Evolutionary conservation across 306 rosid species (phyloP).

Genomic region (Acacia melanoxylon): DNA sequence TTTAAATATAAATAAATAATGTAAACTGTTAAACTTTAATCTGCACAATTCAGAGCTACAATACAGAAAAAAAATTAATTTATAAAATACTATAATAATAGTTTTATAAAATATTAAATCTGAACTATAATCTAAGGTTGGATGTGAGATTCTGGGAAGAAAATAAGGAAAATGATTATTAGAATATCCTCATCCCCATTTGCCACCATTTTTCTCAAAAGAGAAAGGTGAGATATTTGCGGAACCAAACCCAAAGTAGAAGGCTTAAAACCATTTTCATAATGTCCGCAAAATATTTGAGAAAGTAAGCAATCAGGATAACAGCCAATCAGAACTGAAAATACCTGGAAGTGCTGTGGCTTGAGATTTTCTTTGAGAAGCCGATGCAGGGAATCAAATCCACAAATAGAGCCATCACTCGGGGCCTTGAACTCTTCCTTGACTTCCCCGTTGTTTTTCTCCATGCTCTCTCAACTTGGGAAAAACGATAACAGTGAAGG

Average conservation of each 20-base stretch:
- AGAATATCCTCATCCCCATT: too few species aligned
- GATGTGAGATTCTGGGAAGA: too few species aligned
- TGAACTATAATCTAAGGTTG: too few species aligned
- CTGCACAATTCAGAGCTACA: too few species aligned
- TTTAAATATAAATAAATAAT: too few species aligned
- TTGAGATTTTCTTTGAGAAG: slow-evolving; percentile 76
- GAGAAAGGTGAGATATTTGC: background rate
- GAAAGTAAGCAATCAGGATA: background rate
- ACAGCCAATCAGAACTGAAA: background rate
- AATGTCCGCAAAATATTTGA: background rate
- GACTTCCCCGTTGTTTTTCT: slow-evolving; percentile 31
- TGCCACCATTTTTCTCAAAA: background rate
- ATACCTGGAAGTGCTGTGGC: slow-evolving; percentile 65
- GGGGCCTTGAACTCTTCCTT: slow-evolving; percentile 31
- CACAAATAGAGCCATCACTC: slow-evolving; percentile 55
- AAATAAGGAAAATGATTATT: too few species aligned
- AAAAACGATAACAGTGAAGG: background rate
- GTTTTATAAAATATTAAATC: too few species aligned
- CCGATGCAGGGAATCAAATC: slow-evolving; percentile 71
- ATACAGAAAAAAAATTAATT: too few species aligned
- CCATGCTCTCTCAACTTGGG: slow-evolving; percentile 9
- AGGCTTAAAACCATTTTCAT: background rate
- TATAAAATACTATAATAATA: too few species aligned
- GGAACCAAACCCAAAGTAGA: background rate
- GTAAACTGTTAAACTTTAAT: too few species aligned